A percentile compares a stretch with the other conserved stretches of the same genome.
phyloP scores from a whole-genome alignment of 140 eudicot genomes.

The Oenanthe javanica region DNA sequence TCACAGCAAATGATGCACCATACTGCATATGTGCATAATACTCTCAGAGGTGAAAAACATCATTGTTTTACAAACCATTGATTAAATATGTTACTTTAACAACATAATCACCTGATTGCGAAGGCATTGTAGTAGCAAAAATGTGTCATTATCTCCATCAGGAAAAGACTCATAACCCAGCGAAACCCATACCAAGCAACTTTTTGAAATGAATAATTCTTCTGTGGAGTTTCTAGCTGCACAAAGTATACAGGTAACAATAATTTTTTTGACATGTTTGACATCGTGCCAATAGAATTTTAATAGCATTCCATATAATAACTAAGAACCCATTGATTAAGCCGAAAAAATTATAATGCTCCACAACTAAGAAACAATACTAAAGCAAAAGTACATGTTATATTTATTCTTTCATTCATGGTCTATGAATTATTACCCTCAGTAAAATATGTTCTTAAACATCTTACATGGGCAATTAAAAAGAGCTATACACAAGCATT shows the following conservation, averaged over 20 bases:
- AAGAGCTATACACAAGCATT: not conserved
- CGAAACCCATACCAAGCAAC: slow-evolving; percentile 87
- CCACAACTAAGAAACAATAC: not conserved
- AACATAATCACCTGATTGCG: slow-evolving; percentile 62
- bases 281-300: not conserved
- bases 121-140: slow-evolving; percentile 87
- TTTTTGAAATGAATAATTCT: slow-evolving; percentile 43
- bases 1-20: not conserved
- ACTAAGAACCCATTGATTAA: not conserved
- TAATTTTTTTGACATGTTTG: slow-evolving; percentile 13
- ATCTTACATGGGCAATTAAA: not conserved
- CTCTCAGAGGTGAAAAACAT: not conserved
- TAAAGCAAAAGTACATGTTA: not conserved
- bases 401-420: not conserved
- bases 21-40: not conserved
- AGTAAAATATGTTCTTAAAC: not conserved
- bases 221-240: slow-evolving; percentile 85
- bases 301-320: not conserved
- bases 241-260: slow-evolving; percentile 8
- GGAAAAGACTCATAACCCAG: slow-evolving; percentile 60
- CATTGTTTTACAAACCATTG: not conserved
- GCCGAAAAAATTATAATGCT: not conserved
- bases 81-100: not conserved
- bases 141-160: slow-evolving; percentile 88
- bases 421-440: not conserved